Evolutionary conservation across 371 early-diverging fungal genomes (phyloP).

Genomic region (Nosema bombycis): DNA sequence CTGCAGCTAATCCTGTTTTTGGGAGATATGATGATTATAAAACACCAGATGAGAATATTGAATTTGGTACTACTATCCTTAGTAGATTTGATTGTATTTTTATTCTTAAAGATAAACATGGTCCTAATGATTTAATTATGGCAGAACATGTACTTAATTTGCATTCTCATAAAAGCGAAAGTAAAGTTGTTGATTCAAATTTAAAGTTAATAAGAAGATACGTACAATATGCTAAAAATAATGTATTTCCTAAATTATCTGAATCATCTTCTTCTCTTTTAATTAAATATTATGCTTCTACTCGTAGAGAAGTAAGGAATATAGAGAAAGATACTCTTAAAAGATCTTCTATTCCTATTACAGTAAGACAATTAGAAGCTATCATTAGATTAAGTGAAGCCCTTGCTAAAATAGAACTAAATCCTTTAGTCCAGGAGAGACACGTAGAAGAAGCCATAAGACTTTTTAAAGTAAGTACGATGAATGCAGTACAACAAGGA

Average conservation of each 20-base stretch:
- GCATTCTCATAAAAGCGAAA: conserved; percentile 39
- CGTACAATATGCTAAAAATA: conserved; percentile 61
- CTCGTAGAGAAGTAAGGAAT: conserved; percentile 76
- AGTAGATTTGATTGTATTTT: conserved; percentile 92
- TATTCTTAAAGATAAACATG: conserved; percentile 80
- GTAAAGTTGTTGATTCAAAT: conserved; percentile 46
- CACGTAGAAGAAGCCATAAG: conserved; percentile 97
- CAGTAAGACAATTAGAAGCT: conserved; percentile 94
- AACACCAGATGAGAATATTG: conserved; percentile 75
- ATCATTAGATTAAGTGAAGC: conserved; percentile 96
- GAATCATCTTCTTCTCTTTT: conserved; percentile 66
- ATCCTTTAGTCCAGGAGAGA: conserved; percentile 73
- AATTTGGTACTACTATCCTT: conserved; percentile 95
- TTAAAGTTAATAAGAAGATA: conserved; percentile 58
- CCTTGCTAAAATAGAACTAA: conserved; percentile 88
- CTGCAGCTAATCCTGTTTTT: conserved; percentile 99
- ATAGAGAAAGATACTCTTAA: conserved; percentile 71
- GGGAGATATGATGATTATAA: conserved; percentile 97
- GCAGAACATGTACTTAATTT: conserved; percentile 60
- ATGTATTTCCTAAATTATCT: conserved; percentile 57
- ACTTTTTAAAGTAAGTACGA: conserved; percentile 89
- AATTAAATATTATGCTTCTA: conserved; percentile 81
- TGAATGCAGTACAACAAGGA: conserved; percentile 73
- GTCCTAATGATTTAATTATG: conserved; percentile 71
- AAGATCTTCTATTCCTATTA: conserved; percentile 88